These are phyloP conservation scores for Mycena vulgaris DNA, from an alignment of 768 basidiomycete species.

Conservation along the genomic window DNA sequence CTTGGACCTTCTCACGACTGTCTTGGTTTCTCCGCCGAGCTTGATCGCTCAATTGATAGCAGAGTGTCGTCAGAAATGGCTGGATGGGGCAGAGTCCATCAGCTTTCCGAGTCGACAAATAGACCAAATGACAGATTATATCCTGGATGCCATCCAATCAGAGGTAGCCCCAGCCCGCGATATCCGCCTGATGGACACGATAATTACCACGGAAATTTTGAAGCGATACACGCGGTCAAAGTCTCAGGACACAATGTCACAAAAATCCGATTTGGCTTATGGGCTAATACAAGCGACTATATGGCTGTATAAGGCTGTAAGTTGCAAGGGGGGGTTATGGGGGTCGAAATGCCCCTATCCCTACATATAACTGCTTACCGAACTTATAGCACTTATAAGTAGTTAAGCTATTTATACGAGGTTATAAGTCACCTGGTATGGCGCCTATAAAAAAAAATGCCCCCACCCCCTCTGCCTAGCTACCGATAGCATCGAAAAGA, in stretches of 20 bases:
- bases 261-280: too few relatives aligned
- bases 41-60: not conserved
- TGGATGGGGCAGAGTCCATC: not conserved
- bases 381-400: too few relatives aligned
- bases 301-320: too few relatives aligned
- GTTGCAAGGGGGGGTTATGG: too few relatives aligned
- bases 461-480: too few relatives aligned
- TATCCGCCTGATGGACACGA: not conserved
- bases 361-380: too few relatives aligned
- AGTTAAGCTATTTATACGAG: too few relatives aligned
- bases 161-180: not conserved
- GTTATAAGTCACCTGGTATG: too few relatives aligned
- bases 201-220: conserved; percentile 1
- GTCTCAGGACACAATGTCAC: not conserved
- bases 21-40: not conserved
- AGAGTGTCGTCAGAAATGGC: not conserved
- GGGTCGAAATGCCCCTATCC: too few relatives aligned
- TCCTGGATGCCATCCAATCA: not conserved
- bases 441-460: too few relatives aligned
- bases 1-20: not conserved
- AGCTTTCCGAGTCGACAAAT: not conserved
- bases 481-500: too few relatives aligned
- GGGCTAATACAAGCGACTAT: too few relatives aligned
- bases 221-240: not conserved
- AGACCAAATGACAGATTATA: not conserved